Evolutionary conservation across 2,329 filamentous ascomycete genomes (phyloP).

Genomic region (Aureobasidium sp.): DNA sequence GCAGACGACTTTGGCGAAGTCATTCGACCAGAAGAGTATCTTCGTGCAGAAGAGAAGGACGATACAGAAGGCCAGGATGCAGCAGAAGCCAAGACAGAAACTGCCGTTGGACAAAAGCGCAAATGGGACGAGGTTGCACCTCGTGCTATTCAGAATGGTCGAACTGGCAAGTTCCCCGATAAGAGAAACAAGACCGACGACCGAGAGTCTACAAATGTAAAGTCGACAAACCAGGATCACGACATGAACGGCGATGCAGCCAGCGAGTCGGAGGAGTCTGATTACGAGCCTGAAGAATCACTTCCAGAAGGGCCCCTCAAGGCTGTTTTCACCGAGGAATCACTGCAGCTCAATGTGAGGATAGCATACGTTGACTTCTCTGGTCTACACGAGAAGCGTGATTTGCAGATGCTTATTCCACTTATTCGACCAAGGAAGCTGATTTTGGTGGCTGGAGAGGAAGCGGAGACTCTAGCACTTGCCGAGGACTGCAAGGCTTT

Average conservation of each 20-base stretch:
- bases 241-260: constrained; percentile 22
- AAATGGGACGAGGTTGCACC: constrained; percentile 73
- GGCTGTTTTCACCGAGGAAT: constrained; percentile 56
- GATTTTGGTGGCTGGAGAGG: constrained; percentile 77
- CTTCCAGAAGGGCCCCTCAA: constrained; percentile 63
- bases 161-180: constrained; percentile 23
- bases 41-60: constrained; percentile 85
- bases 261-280: constrained; percentile 42
- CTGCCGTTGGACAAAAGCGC: constrained; percentile 73
- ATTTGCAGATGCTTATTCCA: constrained; percentile 87
- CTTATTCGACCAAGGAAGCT: constrained; percentile 90
- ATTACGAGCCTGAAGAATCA: constrained; percentile 44
- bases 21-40: constrained; percentile 87
- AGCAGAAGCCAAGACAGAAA: constrained; percentile 40
- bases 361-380: constrained; percentile 88
- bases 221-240: constrained; percentile 15
- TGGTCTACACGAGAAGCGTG: constrained; percentile 86
- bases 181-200: constrained; percentile 32
- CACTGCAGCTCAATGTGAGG: constrained; percentile 60
- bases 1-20: constrained; percentile 89
- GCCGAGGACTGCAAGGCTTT: constrained; percentile 73
- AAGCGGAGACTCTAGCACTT: constrained; percentile 68
- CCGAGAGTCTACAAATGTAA: constrained; percentile 23
- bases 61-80: constrained; percentile 59
- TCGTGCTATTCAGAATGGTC: constrained; percentile 5